Conservation (phyloP, 495 filamentous ascomycete genomes). For the Hyaloscypha finlandica region DNA sequence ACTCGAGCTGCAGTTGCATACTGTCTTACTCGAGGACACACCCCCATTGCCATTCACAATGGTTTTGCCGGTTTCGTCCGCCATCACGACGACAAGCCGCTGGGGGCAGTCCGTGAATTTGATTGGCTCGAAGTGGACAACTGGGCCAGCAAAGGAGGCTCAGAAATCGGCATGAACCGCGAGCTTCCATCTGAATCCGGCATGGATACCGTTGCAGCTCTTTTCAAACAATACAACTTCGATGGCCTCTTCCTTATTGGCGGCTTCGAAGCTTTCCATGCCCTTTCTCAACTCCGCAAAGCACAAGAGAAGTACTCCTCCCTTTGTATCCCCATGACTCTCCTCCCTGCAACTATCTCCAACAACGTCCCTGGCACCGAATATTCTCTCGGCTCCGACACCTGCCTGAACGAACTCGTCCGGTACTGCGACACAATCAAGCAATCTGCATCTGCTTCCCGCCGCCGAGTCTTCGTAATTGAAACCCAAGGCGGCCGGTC, state of each 20-base stretch:
- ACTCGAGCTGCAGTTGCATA: constrained; percentile 95
- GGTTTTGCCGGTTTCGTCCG: constrained; percentile 94
- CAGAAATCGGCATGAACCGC: constrained; percentile 97
- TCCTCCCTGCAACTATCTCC: constrained; percentile 94
- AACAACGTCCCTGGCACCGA: constrained; percentile 99
- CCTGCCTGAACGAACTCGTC: constrained; percentile 95
- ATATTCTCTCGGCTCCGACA: constrained; percentile 95
- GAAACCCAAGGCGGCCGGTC: constrained; percentile 96
- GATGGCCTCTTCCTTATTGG: constrained; percentile 92
- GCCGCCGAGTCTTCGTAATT: constrained; percentile 93
- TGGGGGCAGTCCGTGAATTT: constrained; percentile 81
- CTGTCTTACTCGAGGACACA: constrained; percentile 90
- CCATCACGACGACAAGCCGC: constrained; percentile 80
- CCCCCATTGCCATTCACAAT: constrained; percentile 89
- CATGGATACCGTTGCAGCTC: constrained; percentile 77
- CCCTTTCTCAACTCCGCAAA: constrained; percentile 81
- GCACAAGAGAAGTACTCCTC: constrained; percentile 75
- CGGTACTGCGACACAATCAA: constrained; percentile 96
- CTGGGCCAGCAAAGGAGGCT: constrained; percentile 96
- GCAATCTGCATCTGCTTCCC: constrained; percentile 90
- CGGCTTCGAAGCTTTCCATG: constrained; percentile 96
- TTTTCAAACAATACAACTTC: constrained; percentile 84
- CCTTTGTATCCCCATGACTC: constrained; percentile 89
- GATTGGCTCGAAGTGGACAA: constrained; percentile 91
- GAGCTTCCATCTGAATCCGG: constrained; percentile 83